phyloP scores from a whole-genome alignment of 2,329 filamentous ascomycete genomes.

The Fusarium phyllophilum region DNA sequence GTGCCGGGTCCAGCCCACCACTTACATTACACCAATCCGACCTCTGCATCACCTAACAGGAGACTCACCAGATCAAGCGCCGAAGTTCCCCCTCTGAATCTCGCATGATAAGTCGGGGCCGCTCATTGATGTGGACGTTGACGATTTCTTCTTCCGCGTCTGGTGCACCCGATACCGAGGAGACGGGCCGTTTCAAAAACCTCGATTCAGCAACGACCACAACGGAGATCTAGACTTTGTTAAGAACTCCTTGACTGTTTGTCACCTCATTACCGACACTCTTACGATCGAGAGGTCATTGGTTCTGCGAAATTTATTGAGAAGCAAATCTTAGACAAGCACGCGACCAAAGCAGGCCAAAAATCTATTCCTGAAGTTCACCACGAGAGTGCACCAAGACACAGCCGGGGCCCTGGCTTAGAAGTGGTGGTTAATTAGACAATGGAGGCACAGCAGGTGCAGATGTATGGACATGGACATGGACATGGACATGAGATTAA shows the following conservation, averaged over 20 bases:
- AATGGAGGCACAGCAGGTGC: slow-evolving; percentile 27
- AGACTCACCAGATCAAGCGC: slow-evolving; percentile 15
- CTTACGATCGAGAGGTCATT: background rate
- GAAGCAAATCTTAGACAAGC: slow-evolving; percentile 7
- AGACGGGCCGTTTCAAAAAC: slow-evolving; percentile 35
- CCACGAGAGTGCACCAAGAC: background rate
- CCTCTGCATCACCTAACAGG: slow-evolving; percentile 5
- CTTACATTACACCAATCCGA: slow-evolving; percentile 30
- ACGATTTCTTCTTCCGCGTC: slow-evolving; percentile 12
- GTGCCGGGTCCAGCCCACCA: slow-evolving; percentile 14
- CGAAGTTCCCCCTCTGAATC: slow-evolving; percentile 8
- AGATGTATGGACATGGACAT: slow-evolving; percentile 13
- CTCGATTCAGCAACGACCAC: slow-evolving; percentile 3
- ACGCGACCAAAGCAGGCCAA: slow-evolving; percentile 15
- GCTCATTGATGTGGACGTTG: slow-evolving; percentile 7
- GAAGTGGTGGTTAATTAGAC: slow-evolving; percentile 11
- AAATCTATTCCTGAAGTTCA: slow-evolving; percentile 5
- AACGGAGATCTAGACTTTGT: slow-evolving; percentile 14
- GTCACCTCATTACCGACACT: slow-evolving; percentile 3
- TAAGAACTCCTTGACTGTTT: background rate
- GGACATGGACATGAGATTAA: slow-evolving; percentile 15
- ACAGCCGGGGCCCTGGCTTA: slow-evolving; percentile 7
- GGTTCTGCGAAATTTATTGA: background rate
- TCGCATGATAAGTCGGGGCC: slow-evolving; percentile 13
- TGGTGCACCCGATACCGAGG: slow-evolving; percentile 9